Base-by-base conservation (phyloP, 148 eudicot species). In the Polygonum aviculare region DNA sequence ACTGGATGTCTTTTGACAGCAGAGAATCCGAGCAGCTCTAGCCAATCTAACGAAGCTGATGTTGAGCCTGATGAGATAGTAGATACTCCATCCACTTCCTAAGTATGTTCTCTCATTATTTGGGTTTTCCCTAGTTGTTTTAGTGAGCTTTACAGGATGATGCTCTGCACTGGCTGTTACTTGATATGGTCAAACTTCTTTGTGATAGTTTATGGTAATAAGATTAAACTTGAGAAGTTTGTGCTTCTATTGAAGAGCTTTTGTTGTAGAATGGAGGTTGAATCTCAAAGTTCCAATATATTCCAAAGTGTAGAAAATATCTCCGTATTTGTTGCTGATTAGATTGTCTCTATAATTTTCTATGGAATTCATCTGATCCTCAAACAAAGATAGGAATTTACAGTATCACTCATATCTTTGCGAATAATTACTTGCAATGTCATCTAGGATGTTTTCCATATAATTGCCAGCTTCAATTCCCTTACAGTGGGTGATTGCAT, bases 1-100 rank as follows among this genome's bases (percentile, higher is more conserved):
- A 87, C 90, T 38, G 97, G 97, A 22, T 88, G 93, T 26, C 73
- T 84, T 83, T 39, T 86, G 85, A 78, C 80, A 49, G 75, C 84
- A 1, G 88, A 79, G 75, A 85, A 80, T 16, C 63, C 80, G 60
- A 69, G 74, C 69, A 82, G 26, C 14, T 59, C 60, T 57, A 69
- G 52, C 49, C 69, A 75, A 62, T 52, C 86, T 12, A 78, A 72
- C 7, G 83, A 74, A 60, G 33, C 80, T 8, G 59, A 59, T 19
- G 80, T 76, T 1, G 75, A 78, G 8, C 79, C 75, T 62, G 85
- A 76, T 9, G 77, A 72, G 18, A 83, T 75, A 39, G 82, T 76
- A 74, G 83, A 79, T 59, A 76, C 73, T 7, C 75, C 81, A 39
- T 50, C 75, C 33, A 50, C 75, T 19, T 36, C 80, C 0, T 84